Evolutionary conservation across 1,284 basidiomycete species (phyloP).

Genomic region (Rhodotorula mucilaginosa): DNA sequence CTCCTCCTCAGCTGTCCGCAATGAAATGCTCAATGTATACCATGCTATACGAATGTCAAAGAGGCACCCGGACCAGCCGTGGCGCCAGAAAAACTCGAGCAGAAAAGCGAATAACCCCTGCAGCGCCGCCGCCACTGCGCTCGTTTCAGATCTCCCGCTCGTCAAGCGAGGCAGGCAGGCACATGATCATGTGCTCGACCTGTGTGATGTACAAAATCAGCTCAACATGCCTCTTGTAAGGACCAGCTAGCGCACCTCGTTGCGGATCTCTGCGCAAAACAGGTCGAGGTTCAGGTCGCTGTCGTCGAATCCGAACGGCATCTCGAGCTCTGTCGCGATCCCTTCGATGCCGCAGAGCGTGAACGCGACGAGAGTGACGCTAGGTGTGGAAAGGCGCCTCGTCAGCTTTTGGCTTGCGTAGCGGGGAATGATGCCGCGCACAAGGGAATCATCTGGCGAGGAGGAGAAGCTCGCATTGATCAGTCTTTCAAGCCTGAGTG

Average conservation of each 20-base stretch:
- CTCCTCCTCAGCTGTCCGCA: too few species aligned
- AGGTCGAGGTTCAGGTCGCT: conserved; percentile 44
- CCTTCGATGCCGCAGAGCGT: conserved; percentile 44
- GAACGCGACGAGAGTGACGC: conserved; percentile 42
- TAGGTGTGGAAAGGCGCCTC: not conserved
- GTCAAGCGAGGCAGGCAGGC: conserved; percentile 7
- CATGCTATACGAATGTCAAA: too few species aligned
- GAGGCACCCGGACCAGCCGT: too few species aligned
- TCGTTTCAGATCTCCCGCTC: conserved; percentile 8
- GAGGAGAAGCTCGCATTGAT: conserved; percentile 3
- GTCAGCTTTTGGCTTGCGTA: too few species aligned
- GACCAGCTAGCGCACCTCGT: conserved; percentile 30
- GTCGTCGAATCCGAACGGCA: conserved; percentile 42
- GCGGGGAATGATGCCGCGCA: not conserved
- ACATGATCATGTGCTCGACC: conserved; percentile 35
- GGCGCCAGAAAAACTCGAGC: too few species aligned
- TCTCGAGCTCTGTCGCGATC: conserved; percentile 39
- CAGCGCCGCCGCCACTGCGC: too few species aligned
- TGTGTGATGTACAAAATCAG: not conserved
- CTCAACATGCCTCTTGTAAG: not conserved
- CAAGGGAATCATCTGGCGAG: conserved; percentile 39
- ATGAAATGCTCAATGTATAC: too few species aligned
- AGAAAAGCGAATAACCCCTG: not conserved
- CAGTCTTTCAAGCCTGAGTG: not conserved
- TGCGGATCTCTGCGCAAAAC: conserved; percentile 44